Conservation (phyloP, 106 monocot species). For the Dendrobium nobile region DNA sequence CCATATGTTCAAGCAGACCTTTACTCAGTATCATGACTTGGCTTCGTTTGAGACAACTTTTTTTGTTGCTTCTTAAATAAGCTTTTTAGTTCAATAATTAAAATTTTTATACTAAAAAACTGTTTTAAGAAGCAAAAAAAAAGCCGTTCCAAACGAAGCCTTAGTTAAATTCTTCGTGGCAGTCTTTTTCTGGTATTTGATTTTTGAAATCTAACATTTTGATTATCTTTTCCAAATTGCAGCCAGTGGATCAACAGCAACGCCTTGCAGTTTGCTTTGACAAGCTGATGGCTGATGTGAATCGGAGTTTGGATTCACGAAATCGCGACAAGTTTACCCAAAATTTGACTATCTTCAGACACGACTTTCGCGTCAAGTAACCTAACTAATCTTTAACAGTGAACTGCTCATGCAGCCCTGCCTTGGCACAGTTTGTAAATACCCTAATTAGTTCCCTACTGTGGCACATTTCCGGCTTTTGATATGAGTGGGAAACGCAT, state of each 20-base stretch:
- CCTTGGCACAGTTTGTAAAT: background rate
- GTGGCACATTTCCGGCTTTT: background rate
- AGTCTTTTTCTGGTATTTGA: background rate
- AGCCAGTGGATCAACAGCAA: conserved; percentile 82
- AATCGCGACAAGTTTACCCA: conserved; percentile 94
- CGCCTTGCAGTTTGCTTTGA: conserved; percentile 73
- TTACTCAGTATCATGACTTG: too few relatives aligned
- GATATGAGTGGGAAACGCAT: background rate
- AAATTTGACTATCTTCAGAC: conserved; percentile 75
- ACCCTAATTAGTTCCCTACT: background rate
- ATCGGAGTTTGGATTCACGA: conserved; percentile 76
- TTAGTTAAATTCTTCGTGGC: too few relatives aligned
- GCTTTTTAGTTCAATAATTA: too few relatives aligned
- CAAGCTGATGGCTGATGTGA: conserved; percentile 91
- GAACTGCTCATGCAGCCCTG: background rate
- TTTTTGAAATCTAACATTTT: background rate
- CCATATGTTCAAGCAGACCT: too few relatives aligned
- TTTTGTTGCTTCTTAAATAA: too few relatives aligned
- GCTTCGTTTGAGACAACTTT: too few relatives aligned
- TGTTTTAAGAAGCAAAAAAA: too few relatives aligned
- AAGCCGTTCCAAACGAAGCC: too few relatives aligned
- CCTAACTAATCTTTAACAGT: background rate
- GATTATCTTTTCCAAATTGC: conserved; percentile 22
- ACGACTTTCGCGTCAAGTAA: conserved; percentile 88
- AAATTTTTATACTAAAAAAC: too few relatives aligned